These are phyloP conservation scores for Aspergillus carbonarius DNA, from an alignment of 2,329 filamentous ascomycete genomes.

Conservation along the genomic window DNA sequence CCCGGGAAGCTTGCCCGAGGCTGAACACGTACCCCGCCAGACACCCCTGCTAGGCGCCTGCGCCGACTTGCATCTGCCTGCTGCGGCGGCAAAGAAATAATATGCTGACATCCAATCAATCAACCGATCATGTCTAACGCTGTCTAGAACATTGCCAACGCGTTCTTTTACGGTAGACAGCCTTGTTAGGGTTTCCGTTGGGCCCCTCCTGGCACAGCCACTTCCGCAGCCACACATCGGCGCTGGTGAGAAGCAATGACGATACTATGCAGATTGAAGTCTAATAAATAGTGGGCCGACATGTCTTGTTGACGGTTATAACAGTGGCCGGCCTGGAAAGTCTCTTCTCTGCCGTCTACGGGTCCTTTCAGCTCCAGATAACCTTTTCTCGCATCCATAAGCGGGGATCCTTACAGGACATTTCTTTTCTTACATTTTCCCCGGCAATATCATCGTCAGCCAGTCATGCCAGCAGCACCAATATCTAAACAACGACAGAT, in stretches of 20 bases:
- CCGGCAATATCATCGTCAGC: background rate
- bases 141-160: too few relatives aligned
- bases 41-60: background rate
- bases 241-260: background rate
- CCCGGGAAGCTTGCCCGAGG: background rate
- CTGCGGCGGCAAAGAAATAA: background rate
- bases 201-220: background rate
- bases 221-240: background rate
- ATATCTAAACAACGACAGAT: background rate
- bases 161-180: too few relatives aligned
- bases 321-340: too few relatives aligned
- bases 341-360: too few relatives aligned
- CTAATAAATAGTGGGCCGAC: too few relatives aligned
- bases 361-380: too few relatives aligned
- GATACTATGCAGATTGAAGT: too few relatives aligned
- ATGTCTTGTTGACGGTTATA: too few relatives aligned
- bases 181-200: background rate
- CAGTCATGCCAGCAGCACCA: background rate
- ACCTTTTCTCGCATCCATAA: too few relatives aligned
- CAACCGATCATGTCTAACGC: too few relatives aligned
- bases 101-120: background rate
- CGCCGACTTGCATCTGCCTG: background rate
- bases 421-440: too few relatives aligned
- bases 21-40: background rate
- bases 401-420: too few relatives aligned